Evolutionary conservation across 1,284 basidiomycete species (phyloP).

Genomic region (Ustilago sp.): DNA sequence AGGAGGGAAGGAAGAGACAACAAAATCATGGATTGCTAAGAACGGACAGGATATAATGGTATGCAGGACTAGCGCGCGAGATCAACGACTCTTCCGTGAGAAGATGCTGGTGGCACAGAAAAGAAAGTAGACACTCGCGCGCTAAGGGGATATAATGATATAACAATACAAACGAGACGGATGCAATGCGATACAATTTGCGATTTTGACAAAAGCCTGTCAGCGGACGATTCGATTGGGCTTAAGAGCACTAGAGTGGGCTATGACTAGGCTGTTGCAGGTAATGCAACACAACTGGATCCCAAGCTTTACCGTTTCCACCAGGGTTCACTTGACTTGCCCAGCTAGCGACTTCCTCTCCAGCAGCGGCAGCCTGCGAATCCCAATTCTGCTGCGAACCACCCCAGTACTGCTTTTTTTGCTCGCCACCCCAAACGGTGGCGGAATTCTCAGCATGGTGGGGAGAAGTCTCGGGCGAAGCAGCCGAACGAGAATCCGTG

Average conservation of each 20-base stretch:
- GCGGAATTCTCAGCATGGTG: background rate
- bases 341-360: background rate
- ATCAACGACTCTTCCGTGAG: background rate
- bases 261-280: background rate
- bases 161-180: slow-evolving; percentile 3
- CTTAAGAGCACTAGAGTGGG: background rate
- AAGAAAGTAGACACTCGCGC: background rate
- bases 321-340: background rate
- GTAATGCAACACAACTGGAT: background rate
- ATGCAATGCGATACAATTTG: background rate
- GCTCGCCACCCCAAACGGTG: background rate
- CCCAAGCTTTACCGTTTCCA: background rate
- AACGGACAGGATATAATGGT: background rate
- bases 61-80: background rate
- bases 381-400: background rate
- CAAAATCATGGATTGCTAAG: background rate
- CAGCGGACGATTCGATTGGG: no score
- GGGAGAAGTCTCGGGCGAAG: background rate
- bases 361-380: background rate
- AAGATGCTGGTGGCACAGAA: background rate
- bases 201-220: no score
- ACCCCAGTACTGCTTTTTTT: background rate
- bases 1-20: background rate
- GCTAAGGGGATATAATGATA: slow-evolving; percentile 9
- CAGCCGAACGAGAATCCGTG: background rate